Base-by-base conservation (phyloP, 2,329 filamentous ascomycete genomes). In the Delphinella strobiligena region DNA sequence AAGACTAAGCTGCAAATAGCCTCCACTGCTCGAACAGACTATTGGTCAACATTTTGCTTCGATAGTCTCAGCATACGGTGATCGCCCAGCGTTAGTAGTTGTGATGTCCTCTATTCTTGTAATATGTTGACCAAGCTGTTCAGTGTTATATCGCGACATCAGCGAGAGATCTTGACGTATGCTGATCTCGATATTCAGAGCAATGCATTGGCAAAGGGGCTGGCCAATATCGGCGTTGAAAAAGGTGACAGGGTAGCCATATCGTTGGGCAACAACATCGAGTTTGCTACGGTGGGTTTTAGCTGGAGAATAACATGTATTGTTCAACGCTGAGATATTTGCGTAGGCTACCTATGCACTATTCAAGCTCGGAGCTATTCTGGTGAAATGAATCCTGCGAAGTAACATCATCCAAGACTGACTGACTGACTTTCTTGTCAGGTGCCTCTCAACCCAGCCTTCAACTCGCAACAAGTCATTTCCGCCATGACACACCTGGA, bases 291-390 rank as follows among this genome's bases (percentile, higher is more conserved):
- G 36, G 71, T 91, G 60, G 31, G 33, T 35, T 19, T 31, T 9
- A 3, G n/a, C n/a, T n/a, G n/a, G n/a, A n/a, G n/a, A n/a, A n/a
- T n/a, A n/a, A n/a, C n/a, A n/a, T n/a, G n/a, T n/a, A n/a, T n/a
- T n/a, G n/a, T n/a, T n/a, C 22, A 27, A 12, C 12, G 22, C 22
- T 27, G 22, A 27, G 7, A n/a, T n/a, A 27, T 7, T 7, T 7
- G 22, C 7, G 22, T 34, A 49, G 70, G 58, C 60, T 15, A 89
- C 82, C 4, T 96, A 96, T 61, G 88, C 88, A 1, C 60, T 91
- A 40, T 94, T 89, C 67, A 96, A 96, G 61, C 72, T 96, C 8
- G 91, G 91, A n/a, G 89, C 85, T 17, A 75, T 96, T 37, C 67
- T 96, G 46, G 88, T 77, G 56, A 45, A 62, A 36, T 12, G 9